Evolutionary conservation across 2,329 filamentous ascomycete species (phyloP), one percentile per base, ranked within the genome.

Genomic region (Mycocentrospora acerina): DNA sequence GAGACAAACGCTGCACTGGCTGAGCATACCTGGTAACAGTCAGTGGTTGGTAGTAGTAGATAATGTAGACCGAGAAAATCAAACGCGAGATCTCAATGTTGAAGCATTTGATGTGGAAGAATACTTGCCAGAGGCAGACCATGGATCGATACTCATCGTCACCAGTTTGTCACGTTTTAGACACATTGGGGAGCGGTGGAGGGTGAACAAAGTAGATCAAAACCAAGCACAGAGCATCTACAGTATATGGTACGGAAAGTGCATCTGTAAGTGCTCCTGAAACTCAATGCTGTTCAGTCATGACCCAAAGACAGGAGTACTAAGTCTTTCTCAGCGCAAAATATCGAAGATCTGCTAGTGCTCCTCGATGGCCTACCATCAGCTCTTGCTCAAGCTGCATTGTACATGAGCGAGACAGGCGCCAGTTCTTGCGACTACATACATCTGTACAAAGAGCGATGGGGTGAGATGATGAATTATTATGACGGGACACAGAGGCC

Each of bases 361-460:
- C 51, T 55, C 32, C 67, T 77, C 1, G 67, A 71, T 41, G 70
- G 74, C 4, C 65, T 75, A 18, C 72, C 72, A 10, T 63, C 77
- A 19, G 73, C 73, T 2, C 64, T 77, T 12, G 55, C 71, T 4
- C 68, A 71, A 12, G 73, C 74, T 13, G 71, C 72, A 4, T 61
- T 69, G 1, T 77, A 71, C 43, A 65, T 77, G 29, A 33, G 18
- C 16, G 46, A 39, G 46, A 46, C 18, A 41, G 59, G 29, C 44
- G 70, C 35, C 61, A 64, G 17, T 40, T 63, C 30, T 66, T 57
- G 1, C 67, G 41, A 16, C 59, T 64, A 24, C 37, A 29, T 2
- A 44, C 69, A 34, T 75, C 75, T 52, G 51, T 74, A 34, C 19
- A 57, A 32, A 13, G 30, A 61, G 8, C 72, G 76, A 44, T 26